Percentiles rank a stretch among this genome's conserved stretches.
These are phyloP conservation scores for Geranium incanum DNA, from an alignment of 441 rosid species.

Conservation along the genomic window DNA sequence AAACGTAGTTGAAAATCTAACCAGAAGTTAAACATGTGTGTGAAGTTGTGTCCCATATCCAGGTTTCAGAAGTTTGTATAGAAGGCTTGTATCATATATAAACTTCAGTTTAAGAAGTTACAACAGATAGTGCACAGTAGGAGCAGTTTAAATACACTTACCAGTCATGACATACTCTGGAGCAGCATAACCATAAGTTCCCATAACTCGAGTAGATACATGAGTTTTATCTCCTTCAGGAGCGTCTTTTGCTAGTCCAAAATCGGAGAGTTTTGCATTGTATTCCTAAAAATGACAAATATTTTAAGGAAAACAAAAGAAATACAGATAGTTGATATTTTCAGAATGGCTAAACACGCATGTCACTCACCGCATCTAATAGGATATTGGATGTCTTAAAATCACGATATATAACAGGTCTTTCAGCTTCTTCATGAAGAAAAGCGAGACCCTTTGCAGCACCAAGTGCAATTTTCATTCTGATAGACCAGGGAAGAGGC, in stretches of 20 bases:
- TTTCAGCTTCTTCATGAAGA: slow-evolving; percentile 70
- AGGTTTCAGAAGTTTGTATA: background rate
- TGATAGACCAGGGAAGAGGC: slow-evolving; percentile 53
- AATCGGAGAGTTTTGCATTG: slow-evolving; percentile 67
- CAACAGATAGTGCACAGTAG: background rate
- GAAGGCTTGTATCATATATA: too few relatives aligned
- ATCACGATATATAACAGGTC: slow-evolving; percentile 63
- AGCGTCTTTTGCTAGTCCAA: slow-evolving; percentile 69
- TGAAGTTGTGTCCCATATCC: background rate
- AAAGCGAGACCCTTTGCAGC: slow-evolving; percentile 47
- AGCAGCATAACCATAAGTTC: too few relatives aligned
- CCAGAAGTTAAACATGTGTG: background rate
- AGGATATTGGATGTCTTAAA: slow-evolving; percentile 61
- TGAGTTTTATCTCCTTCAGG: slow-evolving; percentile 39
- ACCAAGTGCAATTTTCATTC: too few relatives aligned
- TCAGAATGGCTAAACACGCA: background rate
- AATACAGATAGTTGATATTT: background rate
- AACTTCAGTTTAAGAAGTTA: background rate
- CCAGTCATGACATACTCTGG: slow-evolving; percentile 33
- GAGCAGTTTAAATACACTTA: slow-evolving; percentile 20
- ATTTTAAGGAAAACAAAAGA: slow-evolving; percentile 3
- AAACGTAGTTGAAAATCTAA: background rate
- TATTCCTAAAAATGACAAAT: slow-evolving; percentile 40
- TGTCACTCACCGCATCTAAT: slow-evolving; percentile 46
- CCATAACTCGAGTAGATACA: too few relatives aligned